Evolutionary conservation across 73 alveolate genomes (phyloP).

Genomic region (Blepharisma japonicum): DNA sequence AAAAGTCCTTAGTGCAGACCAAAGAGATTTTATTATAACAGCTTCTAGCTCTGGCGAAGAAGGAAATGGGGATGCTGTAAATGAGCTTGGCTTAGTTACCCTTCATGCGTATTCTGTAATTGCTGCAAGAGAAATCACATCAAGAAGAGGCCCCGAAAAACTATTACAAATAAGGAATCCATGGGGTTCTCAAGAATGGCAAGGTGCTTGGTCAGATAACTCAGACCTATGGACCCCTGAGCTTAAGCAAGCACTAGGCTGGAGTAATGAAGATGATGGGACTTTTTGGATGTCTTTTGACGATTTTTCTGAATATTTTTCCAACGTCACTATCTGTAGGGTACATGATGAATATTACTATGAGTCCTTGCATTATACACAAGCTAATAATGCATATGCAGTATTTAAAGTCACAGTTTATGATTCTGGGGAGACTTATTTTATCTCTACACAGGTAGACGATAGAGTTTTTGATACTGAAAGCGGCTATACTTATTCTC

Average conservation of each 20-base stretch:
- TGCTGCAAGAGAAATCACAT: conserved; percentile 56
- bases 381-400: conserved; percentile 20
- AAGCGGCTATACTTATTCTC: conserved; percentile 25
- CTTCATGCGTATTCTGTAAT: conserved; percentile 92
- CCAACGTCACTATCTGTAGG: conserved; percentile 66
- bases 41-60: conserved; percentile 62
- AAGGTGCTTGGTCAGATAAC: conserved; percentile 92
- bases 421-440: conserved; percentile 20
- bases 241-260: conserved; percentile 68
- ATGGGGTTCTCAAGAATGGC: conserved; percentile 94
- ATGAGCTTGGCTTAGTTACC: conserved; percentile 79
- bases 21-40: conserved; percentile 69
- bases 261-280: conserved; percentile 75
- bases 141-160: conserved; percentile 49
- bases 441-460: conserved; percentile 38
- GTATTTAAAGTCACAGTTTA: conserved; percentile 32
- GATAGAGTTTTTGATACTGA: conserved; percentile 29
- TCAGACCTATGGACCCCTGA: conserved; percentile 85
- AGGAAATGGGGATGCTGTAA: conserved; percentile 40
- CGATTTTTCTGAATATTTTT: conserved; percentile 72
- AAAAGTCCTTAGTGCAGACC: conserved; percentile 56
- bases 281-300: conserved; percentile 87
- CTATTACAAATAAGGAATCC: conserved; percentile 92
- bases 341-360: conserved; percentile 39
- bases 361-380: conserved; percentile 25